Conservation (phyloP, 495 filamentous ascomycete species). For the Penicillium silybi region DNA sequence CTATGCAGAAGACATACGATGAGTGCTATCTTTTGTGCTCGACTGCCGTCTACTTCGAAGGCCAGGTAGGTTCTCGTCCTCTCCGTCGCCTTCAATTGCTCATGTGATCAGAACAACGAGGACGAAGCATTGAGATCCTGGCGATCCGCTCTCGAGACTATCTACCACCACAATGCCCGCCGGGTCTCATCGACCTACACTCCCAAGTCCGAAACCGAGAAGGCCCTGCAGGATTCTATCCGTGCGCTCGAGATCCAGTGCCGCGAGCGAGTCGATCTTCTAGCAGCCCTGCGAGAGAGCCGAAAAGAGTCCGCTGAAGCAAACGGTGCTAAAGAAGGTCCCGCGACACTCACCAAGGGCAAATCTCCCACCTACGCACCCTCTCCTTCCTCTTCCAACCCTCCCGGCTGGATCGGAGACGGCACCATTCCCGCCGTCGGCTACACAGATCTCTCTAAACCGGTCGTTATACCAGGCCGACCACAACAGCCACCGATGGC, state of each 20-base stretch:
- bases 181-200: constrained; percentile 63
- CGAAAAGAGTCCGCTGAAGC: constrained; percentile 54
- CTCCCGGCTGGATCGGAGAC: constrained; percentile 65
- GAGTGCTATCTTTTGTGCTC: constrained; percentile 91
- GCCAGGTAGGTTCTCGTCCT: constrained; percentile 55
- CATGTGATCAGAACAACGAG: constrained; percentile 72
- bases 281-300: constrained; percentile 76
- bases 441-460: constrained; percentile 71
- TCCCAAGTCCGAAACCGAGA: constrained; percentile 81
- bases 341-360: constrained; percentile 17
- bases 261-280: constrained; percentile 85
- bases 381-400: constrained; percentile 18
- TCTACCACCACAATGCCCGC: constrained; percentile 82
- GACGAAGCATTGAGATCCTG: constrained; percentile 87
- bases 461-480: constrained; percentile 61
- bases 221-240: constrained; percentile 74
- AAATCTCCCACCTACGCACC: constrained; percentile 6
- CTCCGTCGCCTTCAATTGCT: constrained; percentile 5
- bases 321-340: constrained; percentile 22
- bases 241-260: constrained; percentile 84
- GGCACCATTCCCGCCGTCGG: constrained; percentile 75
- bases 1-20: constrained; percentile 95
- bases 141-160: constrained; percentile 86
- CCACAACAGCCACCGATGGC: constrained; percentile 41
- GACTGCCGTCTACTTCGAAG: constrained; percentile 92